phyloP scores from a whole-genome alignment of 2,329 filamentous ascomycete species.

The Penicillium sp. region DNA sequence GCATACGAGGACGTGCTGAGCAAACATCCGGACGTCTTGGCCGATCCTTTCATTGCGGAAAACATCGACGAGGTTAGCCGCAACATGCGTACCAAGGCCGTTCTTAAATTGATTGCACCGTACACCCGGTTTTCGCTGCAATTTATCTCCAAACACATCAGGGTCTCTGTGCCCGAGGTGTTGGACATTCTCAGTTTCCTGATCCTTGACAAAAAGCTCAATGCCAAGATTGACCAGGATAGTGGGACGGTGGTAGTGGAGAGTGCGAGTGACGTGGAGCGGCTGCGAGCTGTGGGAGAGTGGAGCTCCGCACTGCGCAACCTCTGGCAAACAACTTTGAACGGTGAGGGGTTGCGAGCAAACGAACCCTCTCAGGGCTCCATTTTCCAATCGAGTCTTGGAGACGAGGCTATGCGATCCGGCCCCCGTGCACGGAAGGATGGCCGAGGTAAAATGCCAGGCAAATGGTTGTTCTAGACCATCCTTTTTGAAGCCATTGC shows the following conservation, averaged over 20 bases:
- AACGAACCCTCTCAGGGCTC: conserved; percentile 37
- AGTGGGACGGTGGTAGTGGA: conserved; percentile 79
- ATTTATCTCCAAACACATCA: conserved; percentile 85
- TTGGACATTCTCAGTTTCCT: conserved; percentile 94
- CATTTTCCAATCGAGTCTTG: conserved; percentile 33
- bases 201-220: conserved; percentile 84
- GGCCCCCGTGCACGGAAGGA: conserved; percentile 25
- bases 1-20: conserved; percentile 84
- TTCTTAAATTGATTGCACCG: conserved; percentile 87
- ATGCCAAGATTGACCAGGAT: conserved; percentile 86
- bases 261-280: conserved; percentile 65
- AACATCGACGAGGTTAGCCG: conserved; percentile 99
- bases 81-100: conserved; percentile 95
- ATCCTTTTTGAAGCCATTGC: neutral
- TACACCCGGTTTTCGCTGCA: conserved; percentile 87
- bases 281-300: conserved; percentile 68
- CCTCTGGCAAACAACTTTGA: conserved; percentile 70
- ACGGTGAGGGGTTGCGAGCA: conserved; percentile 63
- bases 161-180: conserved; percentile 80
- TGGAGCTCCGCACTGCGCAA: conserved; percentile 69
- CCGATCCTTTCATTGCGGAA: conserved; percentile 94
- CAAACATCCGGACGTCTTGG: conserved; percentile 82
- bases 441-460: neutral
- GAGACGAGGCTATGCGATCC: conserved; percentile 32
- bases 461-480: neutral